Evolutionary conservation across 257 asterid species (phyloP).

Genomic region (Solanum virginianum): DNA sequence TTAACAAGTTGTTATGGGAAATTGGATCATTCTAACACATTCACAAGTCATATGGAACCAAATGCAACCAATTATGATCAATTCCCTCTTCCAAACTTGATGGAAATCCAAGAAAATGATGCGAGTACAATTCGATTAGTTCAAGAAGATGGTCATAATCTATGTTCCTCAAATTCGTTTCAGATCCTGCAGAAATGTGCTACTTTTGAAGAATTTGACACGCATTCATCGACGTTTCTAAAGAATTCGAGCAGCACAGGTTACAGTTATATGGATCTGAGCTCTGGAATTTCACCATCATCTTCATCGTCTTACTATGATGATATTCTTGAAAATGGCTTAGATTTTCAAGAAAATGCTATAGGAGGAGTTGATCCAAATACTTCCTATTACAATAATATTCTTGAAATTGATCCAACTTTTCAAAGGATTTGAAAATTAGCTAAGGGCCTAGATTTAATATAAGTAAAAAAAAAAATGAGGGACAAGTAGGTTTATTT

Average conservation of each 20-base stretch:
- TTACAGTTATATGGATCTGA: not conserved
- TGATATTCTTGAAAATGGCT: not conserved
- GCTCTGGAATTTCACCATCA: not conserved
- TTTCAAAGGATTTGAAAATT: not conserved
- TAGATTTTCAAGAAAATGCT: slow-evolving; percentile 3
- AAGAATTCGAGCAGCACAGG: rapidly evolving
- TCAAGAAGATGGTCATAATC: not conserved
- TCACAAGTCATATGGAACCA: slow-evolving; percentile 4
- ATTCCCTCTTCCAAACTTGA: slow-evolving; percentile 14
- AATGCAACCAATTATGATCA: not conserved
- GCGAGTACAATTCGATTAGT: not conserved
- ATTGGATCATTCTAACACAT: not conserved
- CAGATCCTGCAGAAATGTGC: not conserved
- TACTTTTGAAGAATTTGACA: not conserved
- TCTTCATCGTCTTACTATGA: not conserved
- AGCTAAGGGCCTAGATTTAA: not conserved
- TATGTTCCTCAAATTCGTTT: not conserved
- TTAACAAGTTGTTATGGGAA: not conserved
- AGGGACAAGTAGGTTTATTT: not conserved
- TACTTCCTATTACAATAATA: not conserved
- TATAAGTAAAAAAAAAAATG: not conserved
- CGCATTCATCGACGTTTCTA: rapidly evolving
- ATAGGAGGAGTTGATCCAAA: not conserved
- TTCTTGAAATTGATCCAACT: not conserved
- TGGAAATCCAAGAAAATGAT: slow-evolving; percentile 18